Base-by-base conservation (phyloP, 2,329 filamentous ascomycete genomes). In the Fusarium sp. region DNA sequence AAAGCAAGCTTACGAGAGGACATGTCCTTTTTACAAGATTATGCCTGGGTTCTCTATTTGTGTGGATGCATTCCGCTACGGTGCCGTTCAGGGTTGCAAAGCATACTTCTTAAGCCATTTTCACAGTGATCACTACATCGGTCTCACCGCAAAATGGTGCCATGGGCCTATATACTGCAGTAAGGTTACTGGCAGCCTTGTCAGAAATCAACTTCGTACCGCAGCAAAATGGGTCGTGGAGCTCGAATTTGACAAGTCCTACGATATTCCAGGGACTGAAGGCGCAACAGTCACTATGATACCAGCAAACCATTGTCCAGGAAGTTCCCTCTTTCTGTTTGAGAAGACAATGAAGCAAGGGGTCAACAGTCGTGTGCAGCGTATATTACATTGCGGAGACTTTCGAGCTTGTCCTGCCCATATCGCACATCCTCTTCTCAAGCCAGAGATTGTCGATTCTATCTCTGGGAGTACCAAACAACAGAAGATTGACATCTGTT, bases 101-200 rank as follows among this genome's bases (percentile, higher is more conserved):
- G 96, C 95, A 2, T 99, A 99, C 76, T 99, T 99, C 70, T 85
- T 99, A 12, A 97, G 94, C 72, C 96, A 99, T 76, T 99, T 98
- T 70, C 96, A 99, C 78, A 97, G 94, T 73, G 96, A 99, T 76
- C 96, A 99, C 76, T 99, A 99, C 73, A 89, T 97, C 32, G 96
- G 96, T 3, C 82, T 99, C 12, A 96, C 93, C 12, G 89, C 91
- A 9, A 93, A 85, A 30, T 99, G 96, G 96, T 88, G 83, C 38
- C 94, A 99, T 76, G 96, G 96, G 0, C 95, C 94, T 1, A 98
- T 99, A 47, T 99, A 97, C 74, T 98, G 96, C 81, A 98, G 95
- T 75, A 91, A 89, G 70, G 92, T 97, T 15, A 99, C 96, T 0
- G 96, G 88, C 1, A 97, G 96, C 72, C 84, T 99, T 4, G 93